A percentile compares a stretch with the other conserved stretches of the same genome.
Conservation (phyloP, 83 land plant genomes). For the Picea engelmannii region DNA sequence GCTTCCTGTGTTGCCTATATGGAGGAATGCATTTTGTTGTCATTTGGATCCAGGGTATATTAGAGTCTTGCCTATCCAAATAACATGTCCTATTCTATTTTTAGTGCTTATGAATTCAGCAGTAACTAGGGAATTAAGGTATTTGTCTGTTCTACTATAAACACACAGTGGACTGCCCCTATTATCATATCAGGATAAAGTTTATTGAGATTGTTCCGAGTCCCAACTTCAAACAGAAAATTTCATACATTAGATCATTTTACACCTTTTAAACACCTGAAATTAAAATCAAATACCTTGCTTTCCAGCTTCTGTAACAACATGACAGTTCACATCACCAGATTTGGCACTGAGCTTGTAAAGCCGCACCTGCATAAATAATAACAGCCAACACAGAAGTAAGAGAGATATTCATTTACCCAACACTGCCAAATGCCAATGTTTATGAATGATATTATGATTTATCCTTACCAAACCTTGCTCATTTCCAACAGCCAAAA, state of each 20-base stretch:
- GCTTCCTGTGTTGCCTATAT: no score
- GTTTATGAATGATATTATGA: background rate
- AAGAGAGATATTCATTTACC: background rate
- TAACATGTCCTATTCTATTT: no score
- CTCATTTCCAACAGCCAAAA: conserved; percentile 54
- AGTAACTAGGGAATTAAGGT: no score
- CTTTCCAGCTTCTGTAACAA: conserved; percentile 35
- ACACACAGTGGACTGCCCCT: background rate
- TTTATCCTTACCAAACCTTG: conserved; percentile 60
- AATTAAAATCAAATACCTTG: conserved; percentile 31
- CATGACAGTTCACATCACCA: conserved; percentile 33
- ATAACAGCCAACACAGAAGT: background rate
- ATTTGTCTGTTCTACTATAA: no score
- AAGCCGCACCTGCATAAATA: conserved; percentile 41
- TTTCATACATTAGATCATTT: background rate
- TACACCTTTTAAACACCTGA: background rate
- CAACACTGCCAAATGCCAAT: background rate
- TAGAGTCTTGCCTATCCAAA: no score
- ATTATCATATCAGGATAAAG: background rate
- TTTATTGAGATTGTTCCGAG: background rate
- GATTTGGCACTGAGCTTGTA: conserved; percentile 43
- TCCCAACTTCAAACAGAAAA: no score
- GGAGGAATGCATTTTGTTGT: no score
- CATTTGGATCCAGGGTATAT: no score
- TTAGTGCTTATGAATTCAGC: no score